These are phyloP conservation scores for Carpinus fangiana DNA, from an alignment of 306 rosid genomes.

Conservation along the genomic window DNA sequence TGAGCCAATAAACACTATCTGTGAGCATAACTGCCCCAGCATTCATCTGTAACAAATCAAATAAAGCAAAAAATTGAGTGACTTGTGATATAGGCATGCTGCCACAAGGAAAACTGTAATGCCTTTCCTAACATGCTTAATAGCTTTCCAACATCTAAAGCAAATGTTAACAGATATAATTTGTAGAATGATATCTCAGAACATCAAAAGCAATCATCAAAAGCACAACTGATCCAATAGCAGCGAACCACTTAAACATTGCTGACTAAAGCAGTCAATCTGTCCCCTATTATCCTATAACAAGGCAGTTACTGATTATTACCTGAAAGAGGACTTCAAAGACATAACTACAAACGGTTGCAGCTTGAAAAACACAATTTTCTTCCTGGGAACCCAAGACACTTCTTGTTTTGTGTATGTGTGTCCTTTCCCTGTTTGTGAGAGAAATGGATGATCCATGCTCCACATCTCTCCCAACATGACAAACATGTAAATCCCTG, in stretches of 20 bases:
- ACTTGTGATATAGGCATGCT: conserved; percentile 11
- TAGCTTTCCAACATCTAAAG: conserved; percentile 11
- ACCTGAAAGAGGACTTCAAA: conserved; percentile 64
- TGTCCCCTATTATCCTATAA: conserved; percentile 1
- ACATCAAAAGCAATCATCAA: conserved; percentile 21
- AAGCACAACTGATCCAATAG: neutral
- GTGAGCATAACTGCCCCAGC: conserved; percentile 80
- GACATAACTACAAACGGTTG: conserved; percentile 37
- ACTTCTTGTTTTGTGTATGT: conserved; percentile 19
- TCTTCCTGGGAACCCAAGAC: conserved; percentile 26
- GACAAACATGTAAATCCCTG: conserved; percentile 18
- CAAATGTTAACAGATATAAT: neutral
- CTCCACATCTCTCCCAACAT: conserved; percentile 48
- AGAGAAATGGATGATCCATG: conserved; percentile 54
- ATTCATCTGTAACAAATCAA: conserved; percentile 45
- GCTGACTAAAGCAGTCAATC: neutral
- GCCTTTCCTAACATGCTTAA: conserved; percentile 5
- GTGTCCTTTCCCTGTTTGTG: conserved; percentile 40
- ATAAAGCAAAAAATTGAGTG: conserved; percentile 22
- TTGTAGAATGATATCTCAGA: neutral
- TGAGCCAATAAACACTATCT: conserved; percentile 58
- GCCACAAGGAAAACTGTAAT: conserved; percentile 10
- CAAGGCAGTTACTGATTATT: conserved; percentile 4
- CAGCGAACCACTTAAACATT: neutral
- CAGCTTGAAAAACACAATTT: conserved; percentile 19